A percentile compares a stretch with the other conserved stretches of the same genome.
Conservation (phyloP, 1,284 basidiomycete genomes). For the Sporisorium scitamineum region DNA sequence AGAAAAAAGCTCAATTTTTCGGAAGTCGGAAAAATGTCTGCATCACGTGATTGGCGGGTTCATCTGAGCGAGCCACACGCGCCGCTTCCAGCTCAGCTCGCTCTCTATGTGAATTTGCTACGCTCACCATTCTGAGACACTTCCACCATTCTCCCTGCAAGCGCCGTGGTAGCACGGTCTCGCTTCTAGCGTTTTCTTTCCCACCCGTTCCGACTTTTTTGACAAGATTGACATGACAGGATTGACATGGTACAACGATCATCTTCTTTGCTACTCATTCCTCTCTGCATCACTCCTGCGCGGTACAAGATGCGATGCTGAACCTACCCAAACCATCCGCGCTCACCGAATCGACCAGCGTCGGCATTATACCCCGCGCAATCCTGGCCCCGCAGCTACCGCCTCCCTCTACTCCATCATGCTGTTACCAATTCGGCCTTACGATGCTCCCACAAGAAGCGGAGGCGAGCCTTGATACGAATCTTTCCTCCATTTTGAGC, state of each 20-base stretch:
- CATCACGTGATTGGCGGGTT: no score
- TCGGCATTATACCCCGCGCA: constrained; percentile 4
- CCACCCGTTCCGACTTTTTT: no score
- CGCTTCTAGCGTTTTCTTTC: no score
- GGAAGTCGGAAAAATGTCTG: constrained; percentile 38
- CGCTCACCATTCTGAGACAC: no score
- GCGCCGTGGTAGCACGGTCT: no score
- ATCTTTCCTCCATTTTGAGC: background rate
- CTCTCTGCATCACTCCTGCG: background rate
- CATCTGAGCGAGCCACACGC: no score
- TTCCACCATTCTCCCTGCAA: no score
- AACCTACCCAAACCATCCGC: constrained; percentile 9
- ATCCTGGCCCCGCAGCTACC: background rate
- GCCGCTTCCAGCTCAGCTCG: no score
- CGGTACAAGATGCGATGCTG: constrained; percentile 15
- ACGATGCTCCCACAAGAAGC: constrained; percentile 1
- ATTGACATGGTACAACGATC: constrained; percentile 7
- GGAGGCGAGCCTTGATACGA: background rate
- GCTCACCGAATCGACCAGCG: background rate
- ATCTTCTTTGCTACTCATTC: constrained; percentile 1
- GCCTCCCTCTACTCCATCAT: background rate
- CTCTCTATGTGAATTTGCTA: no score
- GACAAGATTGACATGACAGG: background rate
- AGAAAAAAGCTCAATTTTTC: constrained; percentile 33
- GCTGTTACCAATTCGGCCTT: constrained; percentile 25